Conservation (phyloP, 1,284 basidiomycete species). For the Moesziomyces sp. region DNA sequence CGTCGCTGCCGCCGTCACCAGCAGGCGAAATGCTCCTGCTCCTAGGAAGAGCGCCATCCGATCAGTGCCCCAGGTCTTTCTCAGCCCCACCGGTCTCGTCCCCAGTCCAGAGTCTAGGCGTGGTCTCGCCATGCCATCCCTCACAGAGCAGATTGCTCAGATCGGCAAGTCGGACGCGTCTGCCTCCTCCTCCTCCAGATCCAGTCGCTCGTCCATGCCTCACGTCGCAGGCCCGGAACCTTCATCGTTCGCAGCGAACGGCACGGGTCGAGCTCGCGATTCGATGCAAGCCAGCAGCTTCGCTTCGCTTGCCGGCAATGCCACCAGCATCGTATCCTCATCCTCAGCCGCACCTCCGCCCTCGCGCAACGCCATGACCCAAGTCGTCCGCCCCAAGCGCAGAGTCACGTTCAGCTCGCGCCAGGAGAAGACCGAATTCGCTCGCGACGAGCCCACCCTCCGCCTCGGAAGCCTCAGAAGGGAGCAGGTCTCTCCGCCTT, state of each 20-base stretch:
- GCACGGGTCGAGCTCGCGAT: constrained; percentile 19
- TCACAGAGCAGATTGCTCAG: constrained; percentile 42
- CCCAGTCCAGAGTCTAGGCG: constrained; percentile 51
- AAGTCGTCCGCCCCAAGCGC: constrained; percentile 43
- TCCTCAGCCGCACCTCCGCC: constrained; percentile 13
- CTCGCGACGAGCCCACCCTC: constrained; percentile 49
- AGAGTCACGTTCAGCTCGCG: constrained; percentile 53
- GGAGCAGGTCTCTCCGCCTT: constrained; percentile 38
- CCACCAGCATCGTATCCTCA: constrained; percentile 27
- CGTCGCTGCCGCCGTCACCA: constrained; percentile 14
- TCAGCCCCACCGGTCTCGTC: constrained; percentile 56
- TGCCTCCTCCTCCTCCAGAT: constrained; percentile 4
- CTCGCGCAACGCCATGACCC: constrained; percentile 30
- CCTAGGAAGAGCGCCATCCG: constrained; percentile 60
- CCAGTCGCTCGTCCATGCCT: constrained; percentile 29
- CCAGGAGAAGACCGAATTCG: constrained; percentile 53
- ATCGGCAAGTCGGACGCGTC: constrained; percentile 24
- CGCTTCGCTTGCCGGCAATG: constrained; percentile 18
- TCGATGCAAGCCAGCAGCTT: constrained; percentile 23
- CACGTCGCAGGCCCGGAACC: constrained; percentile 7
- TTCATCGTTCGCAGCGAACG: constrained; percentile 2
- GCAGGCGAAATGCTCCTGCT: constrained; percentile 46
- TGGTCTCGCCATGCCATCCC: constrained; percentile 33
- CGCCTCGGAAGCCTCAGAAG: constrained; percentile 41
- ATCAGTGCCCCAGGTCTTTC: constrained; percentile 56